These are phyloP conservation scores for Ascochyta koolunga DNA, from an alignment of 2,329 filamentous ascomycete genomes.

Conservation along the genomic window DNA sequence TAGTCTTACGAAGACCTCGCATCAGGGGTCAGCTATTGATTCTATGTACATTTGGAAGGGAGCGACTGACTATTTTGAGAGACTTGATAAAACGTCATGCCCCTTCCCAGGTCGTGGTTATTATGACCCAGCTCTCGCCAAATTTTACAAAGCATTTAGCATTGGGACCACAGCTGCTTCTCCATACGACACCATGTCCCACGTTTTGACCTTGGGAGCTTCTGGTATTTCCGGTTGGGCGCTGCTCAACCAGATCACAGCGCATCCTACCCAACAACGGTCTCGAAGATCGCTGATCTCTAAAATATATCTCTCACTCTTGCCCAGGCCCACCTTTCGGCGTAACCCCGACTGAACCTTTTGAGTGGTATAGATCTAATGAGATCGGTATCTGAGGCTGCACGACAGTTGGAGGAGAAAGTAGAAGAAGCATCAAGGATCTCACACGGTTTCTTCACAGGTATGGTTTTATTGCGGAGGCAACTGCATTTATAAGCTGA, in stretches of 20 bases:
- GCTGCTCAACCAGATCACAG: neutral
- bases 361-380: slow-evolving; percentile 3
- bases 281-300: neutral
- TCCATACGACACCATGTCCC: slow-evolving; percentile 1
- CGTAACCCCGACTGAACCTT: neutral
- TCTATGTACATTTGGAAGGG: too few relatives aligned
- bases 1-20: too few relatives aligned
- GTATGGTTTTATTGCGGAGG: neutral
- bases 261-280: neutral
- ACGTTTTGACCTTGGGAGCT: slow-evolving; percentile 6
- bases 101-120: too few relatives aligned
- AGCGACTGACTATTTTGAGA: too few relatives aligned
- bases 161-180: too few relatives aligned
- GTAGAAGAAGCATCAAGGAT: neutral
- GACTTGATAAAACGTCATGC: too few relatives aligned
- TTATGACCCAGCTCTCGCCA: too few relatives aligned
- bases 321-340: neutral
- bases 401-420: neutral
- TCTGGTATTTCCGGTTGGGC: slow-evolving; percentile 9
- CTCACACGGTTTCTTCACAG: slow-evolving; percentile 11
- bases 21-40: too few relatives aligned
- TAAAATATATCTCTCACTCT: slow-evolving; percentile 5
- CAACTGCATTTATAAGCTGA: too few relatives aligned
- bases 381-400: neutral
- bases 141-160: too few relatives aligned